These are phyloP conservation scores for Chloranthus sessilifolius DNA, from an alignment of 164 flowering plant genomes.

Conservation along the genomic window DNA sequence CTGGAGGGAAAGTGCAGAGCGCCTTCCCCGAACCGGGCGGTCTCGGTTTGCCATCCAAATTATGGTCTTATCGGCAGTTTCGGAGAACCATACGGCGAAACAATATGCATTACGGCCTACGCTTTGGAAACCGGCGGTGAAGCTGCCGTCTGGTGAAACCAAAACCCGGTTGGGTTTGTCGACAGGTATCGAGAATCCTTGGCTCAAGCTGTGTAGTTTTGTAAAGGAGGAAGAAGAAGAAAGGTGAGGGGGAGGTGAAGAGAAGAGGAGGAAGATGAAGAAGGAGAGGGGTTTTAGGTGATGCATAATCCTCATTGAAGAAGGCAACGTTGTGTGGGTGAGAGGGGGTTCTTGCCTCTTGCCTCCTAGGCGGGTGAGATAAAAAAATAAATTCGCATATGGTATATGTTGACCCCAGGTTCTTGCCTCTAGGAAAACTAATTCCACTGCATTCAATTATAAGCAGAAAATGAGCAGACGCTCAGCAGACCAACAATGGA, in stretches of 20 bases:
- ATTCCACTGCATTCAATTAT: no score
- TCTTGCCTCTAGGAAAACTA: no score
- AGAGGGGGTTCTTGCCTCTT: no score
- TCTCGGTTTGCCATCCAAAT: slow-evolving; percentile 25
- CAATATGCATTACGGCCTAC: slow-evolving; percentile 30
- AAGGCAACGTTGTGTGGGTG: no score
- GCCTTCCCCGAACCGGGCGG: slow-evolving; percentile 14
- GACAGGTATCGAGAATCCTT: slow-evolving; percentile 27
- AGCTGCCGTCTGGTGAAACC: slow-evolving; percentile 15
- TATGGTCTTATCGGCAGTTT: neutral
- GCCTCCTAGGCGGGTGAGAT: no score
- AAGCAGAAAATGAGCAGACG: no score
- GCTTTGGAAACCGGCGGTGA: slow-evolving; percentile 24
- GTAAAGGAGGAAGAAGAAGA: slow-evolving; percentile 3
- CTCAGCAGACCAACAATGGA: no score
- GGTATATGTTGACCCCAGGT: no score
- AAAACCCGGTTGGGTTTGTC: slow-evolving; percentile 15
- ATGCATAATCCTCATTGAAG: no score
- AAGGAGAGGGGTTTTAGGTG: no score
- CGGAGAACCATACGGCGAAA: slow-evolving; percentile 13
- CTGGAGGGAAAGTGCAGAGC: slow-evolving; percentile 4
- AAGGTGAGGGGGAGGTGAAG: slow-evolving; percentile 1
- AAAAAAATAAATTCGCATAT: no score
- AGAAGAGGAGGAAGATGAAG: no score
- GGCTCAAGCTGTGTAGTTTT: slow-evolving; percentile 4